Base-by-base conservation (phyloP, 805 yeast genomes). In the Komagataella mondaviorum region DNA sequence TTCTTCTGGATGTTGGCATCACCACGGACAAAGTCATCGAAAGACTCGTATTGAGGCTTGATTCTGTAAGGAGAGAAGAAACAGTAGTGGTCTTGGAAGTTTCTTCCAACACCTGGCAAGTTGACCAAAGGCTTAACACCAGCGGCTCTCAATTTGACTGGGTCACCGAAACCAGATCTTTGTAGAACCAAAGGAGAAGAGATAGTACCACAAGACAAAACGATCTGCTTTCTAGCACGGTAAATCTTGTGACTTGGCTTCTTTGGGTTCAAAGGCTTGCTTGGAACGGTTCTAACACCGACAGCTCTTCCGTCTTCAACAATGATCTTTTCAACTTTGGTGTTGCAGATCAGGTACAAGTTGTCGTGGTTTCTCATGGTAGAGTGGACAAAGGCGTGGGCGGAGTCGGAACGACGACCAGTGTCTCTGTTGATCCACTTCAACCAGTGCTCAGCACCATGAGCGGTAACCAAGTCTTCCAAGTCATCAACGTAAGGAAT, bases 141-240 rank as follows among this genome's bases (percentile, higher is more conserved):
- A 51, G 55, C 62, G 45, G 60, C 60, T 54, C 64, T 56, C 54
- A 60, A 53, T 52, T 57, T 60, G 55, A 56, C 59, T 17, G 64
- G 62, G 48, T 62, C 61, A 55, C 64, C 64, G 50, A 75, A 72
- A 14, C 78, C 78, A 3, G 78, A 73, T 55, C 71, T 68, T 57
- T 72, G 71, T 51, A 75, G 64, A 20, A 75, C 62, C n/a, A 72
- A 55, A 16, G 79, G 80, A 4, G 80, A 73, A 17, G 73, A 64
- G 51, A 72, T 62, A 3, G 77, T 64, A 30, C 80, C 79, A 39
- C 76, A 75, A 47, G 72, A 57, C 8, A 73, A 69, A 48, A 75
- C 68, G 55, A 67, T 65, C 57, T 73, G 75, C 56, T 66, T 71
- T 51, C 77, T 73, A 2, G 79, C 76, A 16, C 63, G 68, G 55